These are phyloP conservation scores for Emmonsia crescens DNA, from an alignment of 2,329 filamentous ascomycete species.

Conservation along the genomic window DNA sequence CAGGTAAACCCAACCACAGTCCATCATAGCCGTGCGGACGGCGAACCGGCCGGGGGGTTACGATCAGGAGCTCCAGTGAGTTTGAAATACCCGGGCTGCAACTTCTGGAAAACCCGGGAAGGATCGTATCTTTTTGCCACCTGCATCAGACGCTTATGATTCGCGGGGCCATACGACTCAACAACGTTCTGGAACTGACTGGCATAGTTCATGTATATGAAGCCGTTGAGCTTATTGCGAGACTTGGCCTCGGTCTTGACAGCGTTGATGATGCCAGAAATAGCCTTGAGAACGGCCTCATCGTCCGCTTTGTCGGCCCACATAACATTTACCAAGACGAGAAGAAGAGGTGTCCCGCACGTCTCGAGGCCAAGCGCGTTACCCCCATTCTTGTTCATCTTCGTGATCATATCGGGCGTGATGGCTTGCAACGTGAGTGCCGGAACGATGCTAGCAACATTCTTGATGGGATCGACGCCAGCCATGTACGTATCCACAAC, in stretches of 20 bases:
- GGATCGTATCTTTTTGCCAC: conserved; percentile 32
- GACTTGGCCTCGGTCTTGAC: conserved; percentile 21
- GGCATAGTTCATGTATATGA: conserved; percentile 41
- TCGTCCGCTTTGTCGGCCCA: conserved; percentile 27
- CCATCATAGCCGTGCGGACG: background rate
- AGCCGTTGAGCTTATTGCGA: conserved; percentile 21
- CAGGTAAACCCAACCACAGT: background rate
- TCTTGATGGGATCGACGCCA: conserved; percentile 13
- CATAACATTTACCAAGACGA: conserved; percentile 21
- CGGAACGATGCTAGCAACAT: conserved; percentile 16
- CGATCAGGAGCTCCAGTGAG: conserved; percentile 14
- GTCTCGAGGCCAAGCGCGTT: conserved; percentile 27
- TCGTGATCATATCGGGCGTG: conserved; percentile 20
- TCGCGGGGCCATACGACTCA: conserved; percentile 32
- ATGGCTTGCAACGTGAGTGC: conserved; percentile 26
- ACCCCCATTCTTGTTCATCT: conserved; percentile 23
- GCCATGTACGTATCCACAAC: conserved; percentile 18
- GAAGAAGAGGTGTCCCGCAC: conserved; percentile 15
- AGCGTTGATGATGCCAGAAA: conserved; percentile 19
- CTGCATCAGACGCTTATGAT: conserved; percentile 21
- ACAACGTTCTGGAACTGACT: conserved; percentile 34
- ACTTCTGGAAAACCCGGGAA: conserved; percentile 26
- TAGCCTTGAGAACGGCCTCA: conserved; percentile 16
- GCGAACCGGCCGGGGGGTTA: background rate
- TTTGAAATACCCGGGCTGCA: conserved; percentile 35